These are phyloP conservation scores for Cyberlindnera suaveolens DNA, from an alignment of 805 yeast species.

Conservation along the genomic window DNA sequence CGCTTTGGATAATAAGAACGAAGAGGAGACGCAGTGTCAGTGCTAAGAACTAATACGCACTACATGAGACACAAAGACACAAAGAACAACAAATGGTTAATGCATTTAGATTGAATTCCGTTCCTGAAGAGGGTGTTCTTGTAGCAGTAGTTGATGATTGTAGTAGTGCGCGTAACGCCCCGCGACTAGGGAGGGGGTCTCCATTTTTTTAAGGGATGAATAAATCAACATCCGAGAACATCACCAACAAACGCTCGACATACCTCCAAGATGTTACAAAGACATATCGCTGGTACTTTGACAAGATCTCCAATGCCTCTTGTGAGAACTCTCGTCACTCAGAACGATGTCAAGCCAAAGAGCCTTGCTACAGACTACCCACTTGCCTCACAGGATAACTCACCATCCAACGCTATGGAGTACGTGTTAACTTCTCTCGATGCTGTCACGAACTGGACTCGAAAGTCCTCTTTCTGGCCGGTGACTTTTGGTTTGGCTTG, in stretches of 20 bases:
- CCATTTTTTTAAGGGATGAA: neutral
- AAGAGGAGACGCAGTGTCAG: conserved; percentile 21
- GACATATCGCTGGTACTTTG: conserved; percentile 1
- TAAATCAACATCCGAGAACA: neutral
- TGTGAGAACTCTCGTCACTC: conserved; percentile 14
- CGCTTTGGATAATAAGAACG: conserved; percentile 15
- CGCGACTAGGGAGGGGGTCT: no score
- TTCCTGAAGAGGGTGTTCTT: no score
- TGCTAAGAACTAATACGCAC: conserved; percentile 8
- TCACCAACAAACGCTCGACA: neutral
- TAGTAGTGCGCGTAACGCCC: no score
- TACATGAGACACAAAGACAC: neutral
- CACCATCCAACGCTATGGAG: conserved; percentile 57
- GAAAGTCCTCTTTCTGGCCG: conserved; percentile 91
- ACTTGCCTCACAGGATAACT: conserved; percentile 22
- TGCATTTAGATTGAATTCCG: neutral
- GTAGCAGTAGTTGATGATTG: no score
- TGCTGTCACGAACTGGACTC: conserved; percentile 82
- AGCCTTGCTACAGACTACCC: conserved; percentile 18
- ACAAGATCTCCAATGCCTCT: neutral
- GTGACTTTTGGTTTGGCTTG: conserved; percentile 89
- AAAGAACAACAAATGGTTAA: neutral
- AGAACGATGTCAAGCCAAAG: conserved; percentile 14
- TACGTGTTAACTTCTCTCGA: conserved; percentile 79
- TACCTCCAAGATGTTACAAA: conserved; percentile 5